Conservation (phyloP, 768 basidiomycete species). For the Hypholoma sublateritium region DNA sequence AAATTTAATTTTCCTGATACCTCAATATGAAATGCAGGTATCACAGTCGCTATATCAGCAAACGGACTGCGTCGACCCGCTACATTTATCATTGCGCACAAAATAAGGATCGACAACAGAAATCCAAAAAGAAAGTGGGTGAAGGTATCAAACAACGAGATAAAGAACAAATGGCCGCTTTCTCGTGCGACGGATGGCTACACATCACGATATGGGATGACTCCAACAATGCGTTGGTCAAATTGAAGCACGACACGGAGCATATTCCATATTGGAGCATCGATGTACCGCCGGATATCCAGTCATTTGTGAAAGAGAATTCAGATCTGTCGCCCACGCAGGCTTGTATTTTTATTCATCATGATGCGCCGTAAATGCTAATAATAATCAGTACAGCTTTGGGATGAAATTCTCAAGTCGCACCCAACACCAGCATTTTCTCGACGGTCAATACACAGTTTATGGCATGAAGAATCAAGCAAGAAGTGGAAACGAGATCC, state of each 20-base stretch:
- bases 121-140: slow-evolving; percentile 11
- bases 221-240: slow-evolving; percentile 1
- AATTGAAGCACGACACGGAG: slow-evolving; percentile 16
- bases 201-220: slow-evolving; percentile 17
- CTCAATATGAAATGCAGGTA: background rate
- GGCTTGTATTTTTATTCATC: too few species aligned
- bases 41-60: slow-evolving; percentile 6
- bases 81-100: too few species aligned
- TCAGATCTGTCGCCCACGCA: background rate
- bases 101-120: too few species aligned
- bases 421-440: too few species aligned
- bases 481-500: too few species aligned
- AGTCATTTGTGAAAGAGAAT: slow-evolving; percentile 3
- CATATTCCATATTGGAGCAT: too few species aligned
- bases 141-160: slow-evolving; percentile 21
- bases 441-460: too few species aligned
- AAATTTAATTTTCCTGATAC: background rate
- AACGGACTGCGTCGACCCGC: background rate
- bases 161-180: slow-evolving; percentile 22
- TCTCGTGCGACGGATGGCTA: slow-evolving; percentile 24
- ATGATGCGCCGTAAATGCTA: too few species aligned
- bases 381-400: too few species aligned
- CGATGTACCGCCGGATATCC: slow-evolving; percentile 13
- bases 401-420: too few species aligned
- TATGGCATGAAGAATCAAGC: too few species aligned